These are phyloP conservation scores for Panaeolus papilionaceus DNA, from an alignment of 768 basidiomycete species.

Conservation along the genomic window DNA sequence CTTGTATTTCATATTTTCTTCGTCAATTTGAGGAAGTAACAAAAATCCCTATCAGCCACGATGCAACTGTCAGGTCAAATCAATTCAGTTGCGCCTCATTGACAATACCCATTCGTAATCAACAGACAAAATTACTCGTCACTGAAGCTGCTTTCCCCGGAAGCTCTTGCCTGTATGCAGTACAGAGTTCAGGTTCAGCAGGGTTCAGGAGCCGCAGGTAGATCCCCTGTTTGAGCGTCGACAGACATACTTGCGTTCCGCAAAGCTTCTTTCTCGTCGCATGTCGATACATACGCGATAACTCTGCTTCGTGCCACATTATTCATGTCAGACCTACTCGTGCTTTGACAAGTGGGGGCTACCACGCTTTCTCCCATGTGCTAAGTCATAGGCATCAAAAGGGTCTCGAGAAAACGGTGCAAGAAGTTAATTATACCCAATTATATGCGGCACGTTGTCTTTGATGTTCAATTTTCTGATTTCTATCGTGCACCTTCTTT, in stretches of 20 bases:
- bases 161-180: neutral
- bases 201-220: neutral
- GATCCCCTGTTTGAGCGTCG: neutral
- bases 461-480: neutral
- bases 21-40: neutral
- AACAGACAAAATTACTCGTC: neutral
- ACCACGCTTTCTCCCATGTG: neutral
- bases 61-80: neutral
- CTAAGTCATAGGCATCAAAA: neutral
- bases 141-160: neutral
- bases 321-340: no score
- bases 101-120: no score
- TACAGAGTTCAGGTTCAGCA: neutral
- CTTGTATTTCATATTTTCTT: neutral
- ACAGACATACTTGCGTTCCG: neutral
- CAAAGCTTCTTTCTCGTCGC: neutral
- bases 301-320: no score
- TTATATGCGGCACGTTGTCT: neutral
- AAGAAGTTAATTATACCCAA: slow-evolving; percentile 8
- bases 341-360: no score
- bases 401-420: neutral
- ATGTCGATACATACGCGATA: neutral
- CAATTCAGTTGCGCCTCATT: neutral
- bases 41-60: neutral
- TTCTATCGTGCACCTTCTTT: neutral